phyloP scores from a whole-genome alignment of 176 grass and related monocot genomes.

The Oryza glaberrima region DNA sequence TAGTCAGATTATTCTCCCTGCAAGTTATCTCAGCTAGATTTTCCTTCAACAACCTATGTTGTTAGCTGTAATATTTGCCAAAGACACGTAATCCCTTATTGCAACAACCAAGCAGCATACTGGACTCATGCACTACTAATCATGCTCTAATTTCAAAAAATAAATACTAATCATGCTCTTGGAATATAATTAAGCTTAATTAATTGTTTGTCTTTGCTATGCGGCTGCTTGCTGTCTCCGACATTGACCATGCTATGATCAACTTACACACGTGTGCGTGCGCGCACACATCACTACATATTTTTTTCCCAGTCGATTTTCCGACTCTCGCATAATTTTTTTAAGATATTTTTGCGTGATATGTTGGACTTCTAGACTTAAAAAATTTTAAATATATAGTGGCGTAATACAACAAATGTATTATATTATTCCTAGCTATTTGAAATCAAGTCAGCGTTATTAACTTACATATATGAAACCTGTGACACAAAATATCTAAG shows the following conservation, averaged over 20 bases:
- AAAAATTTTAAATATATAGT: not conserved
- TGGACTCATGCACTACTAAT: not conserved
- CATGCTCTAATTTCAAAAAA: not conserved
- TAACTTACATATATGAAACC: too few species aligned
- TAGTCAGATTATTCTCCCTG: not conserved
- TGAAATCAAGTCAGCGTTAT: not conserved
- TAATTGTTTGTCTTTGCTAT: not conserved
- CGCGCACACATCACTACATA: not conserved
- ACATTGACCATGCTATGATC: slow-evolving; percentile 24
- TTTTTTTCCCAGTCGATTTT: not conserved
- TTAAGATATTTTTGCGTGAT: not conserved
- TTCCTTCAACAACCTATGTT: not conserved
- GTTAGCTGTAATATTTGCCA: not conserved
- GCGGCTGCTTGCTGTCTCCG: not conserved
- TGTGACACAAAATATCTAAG: too few species aligned
- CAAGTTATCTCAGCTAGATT: not conserved
- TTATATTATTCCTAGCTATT: not conserved
- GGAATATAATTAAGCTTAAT: not conserved
- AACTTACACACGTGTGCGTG: not conserved
- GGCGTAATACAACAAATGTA: not conserved
- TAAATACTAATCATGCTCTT: not conserved
- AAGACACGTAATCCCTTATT: not conserved
- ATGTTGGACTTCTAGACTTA: not conserved
- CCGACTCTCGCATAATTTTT: not conserved
- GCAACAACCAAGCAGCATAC: not conserved